These are phyloP conservation scores for Camellia sinensis DNA, from an alignment of 148 eudicot genomes.

Conservation along the genomic window DNA sequence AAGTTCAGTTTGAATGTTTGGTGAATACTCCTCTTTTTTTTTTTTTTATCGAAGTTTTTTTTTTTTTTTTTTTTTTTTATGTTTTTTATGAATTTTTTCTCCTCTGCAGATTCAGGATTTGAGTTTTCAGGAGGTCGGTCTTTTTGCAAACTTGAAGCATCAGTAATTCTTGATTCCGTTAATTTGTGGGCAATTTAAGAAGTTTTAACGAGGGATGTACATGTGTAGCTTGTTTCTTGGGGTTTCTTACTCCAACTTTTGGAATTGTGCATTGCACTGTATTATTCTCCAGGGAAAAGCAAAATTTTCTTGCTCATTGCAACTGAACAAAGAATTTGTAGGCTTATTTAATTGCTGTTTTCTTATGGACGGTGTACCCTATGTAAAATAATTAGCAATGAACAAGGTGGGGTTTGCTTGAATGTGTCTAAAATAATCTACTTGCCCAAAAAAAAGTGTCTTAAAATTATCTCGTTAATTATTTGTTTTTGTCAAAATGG, in stretches of 20 bases:
- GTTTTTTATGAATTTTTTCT: not conserved
- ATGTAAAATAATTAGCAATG: too few relatives aligned
- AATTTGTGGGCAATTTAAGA: not conserved
- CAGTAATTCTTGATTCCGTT: not conserved
- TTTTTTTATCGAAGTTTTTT: not conserved
- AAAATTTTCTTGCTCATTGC: too few relatives aligned
- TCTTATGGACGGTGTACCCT: not conserved
- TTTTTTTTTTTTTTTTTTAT: not conserved
- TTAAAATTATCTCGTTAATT: not conserved
- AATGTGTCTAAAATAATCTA: too few relatives aligned
- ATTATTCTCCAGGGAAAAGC: too few relatives aligned
- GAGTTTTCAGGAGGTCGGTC: conserved; percentile 16
- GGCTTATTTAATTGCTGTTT: too few relatives aligned
- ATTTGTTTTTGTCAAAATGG: too few relatives aligned
- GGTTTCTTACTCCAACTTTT: too few relatives aligned
- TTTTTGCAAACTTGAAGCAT: not conserved
- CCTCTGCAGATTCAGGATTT: conserved; percentile 24
- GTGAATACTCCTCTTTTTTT: not conserved
- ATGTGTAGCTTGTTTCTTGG: not conserved
- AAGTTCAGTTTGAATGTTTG: too few relatives aligned
- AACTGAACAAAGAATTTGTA: too few relatives aligned
- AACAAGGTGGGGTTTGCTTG: too few relatives aligned
- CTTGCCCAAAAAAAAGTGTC: too few relatives aligned
- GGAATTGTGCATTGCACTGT: too few relatives aligned
- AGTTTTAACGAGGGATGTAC: not conserved